Evolutionary conservation across 2,329 filamentous ascomycete species (phyloP).

Genomic region (Cordyceps farinosa): DNA sequence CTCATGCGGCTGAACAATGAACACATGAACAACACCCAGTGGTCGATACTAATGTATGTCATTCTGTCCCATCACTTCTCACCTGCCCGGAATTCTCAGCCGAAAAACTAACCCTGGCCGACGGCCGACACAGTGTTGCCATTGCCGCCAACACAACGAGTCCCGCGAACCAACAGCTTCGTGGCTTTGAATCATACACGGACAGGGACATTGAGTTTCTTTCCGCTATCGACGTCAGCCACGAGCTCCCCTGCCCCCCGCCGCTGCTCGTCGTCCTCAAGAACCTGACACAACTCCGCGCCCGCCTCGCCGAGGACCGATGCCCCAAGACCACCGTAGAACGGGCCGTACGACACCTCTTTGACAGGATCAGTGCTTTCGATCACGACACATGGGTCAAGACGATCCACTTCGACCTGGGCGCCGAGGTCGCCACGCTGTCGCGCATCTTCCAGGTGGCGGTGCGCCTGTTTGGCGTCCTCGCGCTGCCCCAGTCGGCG

Average conservation of each 20-base stretch:
- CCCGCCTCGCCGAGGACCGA: background rate
- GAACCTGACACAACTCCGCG: background rate
- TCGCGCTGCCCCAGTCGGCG: background rate
- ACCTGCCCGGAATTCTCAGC: background rate
- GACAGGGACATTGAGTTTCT: background rate
- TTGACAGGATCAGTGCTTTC: background rate
- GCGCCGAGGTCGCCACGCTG: background rate
- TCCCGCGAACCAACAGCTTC: background rate
- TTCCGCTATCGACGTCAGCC: too few relatives aligned
- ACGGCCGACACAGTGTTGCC: background rate
- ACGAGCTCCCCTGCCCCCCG: background rate
- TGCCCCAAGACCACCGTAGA: background rate
- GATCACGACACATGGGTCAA: background rate
- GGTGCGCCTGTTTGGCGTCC: background rate
- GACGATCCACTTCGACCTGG: background rate
- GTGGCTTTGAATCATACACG: background rate
- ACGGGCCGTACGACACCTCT: background rate
- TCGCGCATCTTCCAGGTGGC: background rate
- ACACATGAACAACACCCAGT: background rate
- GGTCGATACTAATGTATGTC: background rate
- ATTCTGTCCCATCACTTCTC: too few relatives aligned
- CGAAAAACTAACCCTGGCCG: background rate
- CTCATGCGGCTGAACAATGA: background rate
- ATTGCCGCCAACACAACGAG: constrained; percentile 1
- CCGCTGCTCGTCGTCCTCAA: background rate